Percentiles rank a stretch among this genome's conserved stretches.
phyloP scores from a whole-genome alignment of 768 basidiomycete genomes.

The Kockovaella imperatae region DNA sequence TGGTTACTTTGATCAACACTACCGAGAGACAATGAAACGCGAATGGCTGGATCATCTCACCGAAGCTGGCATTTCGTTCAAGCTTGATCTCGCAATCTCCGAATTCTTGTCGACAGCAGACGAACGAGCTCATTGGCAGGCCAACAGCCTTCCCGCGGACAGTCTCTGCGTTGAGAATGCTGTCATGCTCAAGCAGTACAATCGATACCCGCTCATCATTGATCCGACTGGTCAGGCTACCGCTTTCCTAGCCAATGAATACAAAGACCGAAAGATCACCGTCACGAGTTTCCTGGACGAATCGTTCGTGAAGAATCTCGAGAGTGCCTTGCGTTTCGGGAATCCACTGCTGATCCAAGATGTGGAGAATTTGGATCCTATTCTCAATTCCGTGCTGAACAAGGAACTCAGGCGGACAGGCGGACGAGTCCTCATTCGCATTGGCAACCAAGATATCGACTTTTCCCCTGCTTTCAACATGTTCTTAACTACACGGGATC shows the following conservation, averaged over 20 bases:
- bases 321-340: conserved; percentile 97
- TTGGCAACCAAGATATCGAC: conserved; percentile 97
- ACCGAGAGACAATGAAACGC: conserved; percentile 64
- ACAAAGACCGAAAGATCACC: conserved; percentile 91
- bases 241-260: conserved; percentile 84
- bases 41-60: conserved; percentile 76
- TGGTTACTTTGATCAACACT: conserved; percentile 97
- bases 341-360: conserved; percentile 96
- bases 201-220: conserved; percentile 93
- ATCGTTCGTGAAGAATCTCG: conserved; percentile 95
- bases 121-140: conserved; percentile 90
- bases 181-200: conserved; percentile 98
- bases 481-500: conserved; percentile 96
- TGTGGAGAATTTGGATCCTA: conserved; percentile 94
- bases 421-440: conserved; percentile 89
- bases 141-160: conserved; percentile 89
- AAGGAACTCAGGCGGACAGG: conserved; percentile 92
- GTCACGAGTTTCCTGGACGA: conserved; percentile 98
- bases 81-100: conserved; percentile 79
- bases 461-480: conserved; percentile 99
- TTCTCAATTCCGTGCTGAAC: conserved; percentile 93
- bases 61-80: conserved; percentile 86
- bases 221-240: conserved; percentile 98
- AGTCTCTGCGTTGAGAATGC: conserved; percentile 96
- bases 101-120: conserved; percentile 97